Percentiles rank a stretch among this genome's conserved stretches.
phyloP scores from a whole-genome alignment of 1,284 basidiomycete genomes.

The Austroboletus olivaceoglutinosus region DNA sequence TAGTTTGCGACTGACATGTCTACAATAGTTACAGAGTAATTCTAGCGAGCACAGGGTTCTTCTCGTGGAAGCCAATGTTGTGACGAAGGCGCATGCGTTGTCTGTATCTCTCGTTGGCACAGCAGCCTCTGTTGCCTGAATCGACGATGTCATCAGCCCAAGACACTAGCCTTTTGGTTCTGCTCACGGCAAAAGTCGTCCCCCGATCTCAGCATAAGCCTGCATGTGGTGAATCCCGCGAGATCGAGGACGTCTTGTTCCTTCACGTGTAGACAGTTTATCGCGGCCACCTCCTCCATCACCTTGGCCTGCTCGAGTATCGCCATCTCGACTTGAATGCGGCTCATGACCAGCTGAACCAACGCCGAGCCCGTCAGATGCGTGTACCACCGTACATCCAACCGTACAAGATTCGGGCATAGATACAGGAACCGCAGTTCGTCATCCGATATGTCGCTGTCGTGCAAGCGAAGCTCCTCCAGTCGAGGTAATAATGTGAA shows the following conservation, averaged over 20 bases:
- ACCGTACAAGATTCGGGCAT: conserved; percentile 47
- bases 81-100: conserved; percentile 42
- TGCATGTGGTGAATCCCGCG: conserved; percentile 48
- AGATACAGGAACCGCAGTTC: conserved; percentile 42
- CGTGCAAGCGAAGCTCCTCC: conserved; percentile 54
- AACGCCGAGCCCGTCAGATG: conserved; percentile 52
- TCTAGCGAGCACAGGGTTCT: conserved; percentile 14
- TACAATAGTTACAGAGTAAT: conserved; percentile 20
- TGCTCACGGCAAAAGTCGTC: conserved; percentile 59
- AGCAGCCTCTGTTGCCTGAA: conserved; percentile 49
- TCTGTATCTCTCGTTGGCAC: conserved; percentile 54
- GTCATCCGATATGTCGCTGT: conserved; percentile 57
- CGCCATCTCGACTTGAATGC: conserved; percentile 18
- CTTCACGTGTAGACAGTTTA: conserved; percentile 58
- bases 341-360: conserved; percentile 48
- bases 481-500: conserved; percentile 42
- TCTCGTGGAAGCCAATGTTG: conserved; percentile 16
- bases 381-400: conserved; percentile 64
- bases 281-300: conserved; percentile 50
- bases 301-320: conserved; percentile 3
- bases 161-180: neutral
- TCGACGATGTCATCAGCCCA: neutral
- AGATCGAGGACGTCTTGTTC: conserved; percentile 55
- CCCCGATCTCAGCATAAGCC: conserved; percentile 42
- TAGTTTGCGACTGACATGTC: conserved; percentile 65